These are phyloP conservation scores for Marsdenia floribunda DNA, from an alignment of 257 asterid species.

Conservation along the genomic window DNA sequence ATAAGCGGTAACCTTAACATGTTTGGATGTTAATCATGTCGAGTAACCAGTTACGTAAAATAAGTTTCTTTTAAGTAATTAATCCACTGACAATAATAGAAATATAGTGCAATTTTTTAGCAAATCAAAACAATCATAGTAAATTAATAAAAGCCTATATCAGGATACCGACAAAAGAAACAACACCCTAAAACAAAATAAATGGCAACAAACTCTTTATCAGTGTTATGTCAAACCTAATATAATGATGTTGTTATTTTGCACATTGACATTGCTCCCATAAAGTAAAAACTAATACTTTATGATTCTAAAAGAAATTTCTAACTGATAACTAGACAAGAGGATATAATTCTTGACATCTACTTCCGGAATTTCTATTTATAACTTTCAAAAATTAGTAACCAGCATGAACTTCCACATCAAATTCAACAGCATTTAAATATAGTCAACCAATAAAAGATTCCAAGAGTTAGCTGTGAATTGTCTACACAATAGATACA, in stretches of 20 bases:
- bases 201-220: neutral
- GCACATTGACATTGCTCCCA: neutral
- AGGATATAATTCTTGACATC: neutral
- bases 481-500: neutral
- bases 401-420: neutral
- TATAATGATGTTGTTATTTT: neutral
- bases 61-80: neutral
- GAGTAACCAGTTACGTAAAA: neutral
- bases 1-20: too few species aligned
- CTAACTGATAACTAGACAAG: neutral
- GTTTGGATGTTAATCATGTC: neutral
- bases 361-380: neutral
- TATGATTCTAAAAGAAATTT: neutral
- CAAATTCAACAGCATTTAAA: neutral
- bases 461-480: neutral
- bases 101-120: neutral
- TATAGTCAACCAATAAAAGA: neutral
- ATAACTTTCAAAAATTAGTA: neutral
- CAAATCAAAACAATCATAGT: conserved; percentile 1
- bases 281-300: conserved; percentile 1
- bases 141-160: neutral
- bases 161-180: neutral
- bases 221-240: neutral
- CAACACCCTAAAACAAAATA: neutral
- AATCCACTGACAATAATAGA: neutral